Evolutionary conservation across 768 basidiomycete species (phyloP), one percentile per base, ranked within the genome.

Genomic region (Mycena belliarum): DNA sequence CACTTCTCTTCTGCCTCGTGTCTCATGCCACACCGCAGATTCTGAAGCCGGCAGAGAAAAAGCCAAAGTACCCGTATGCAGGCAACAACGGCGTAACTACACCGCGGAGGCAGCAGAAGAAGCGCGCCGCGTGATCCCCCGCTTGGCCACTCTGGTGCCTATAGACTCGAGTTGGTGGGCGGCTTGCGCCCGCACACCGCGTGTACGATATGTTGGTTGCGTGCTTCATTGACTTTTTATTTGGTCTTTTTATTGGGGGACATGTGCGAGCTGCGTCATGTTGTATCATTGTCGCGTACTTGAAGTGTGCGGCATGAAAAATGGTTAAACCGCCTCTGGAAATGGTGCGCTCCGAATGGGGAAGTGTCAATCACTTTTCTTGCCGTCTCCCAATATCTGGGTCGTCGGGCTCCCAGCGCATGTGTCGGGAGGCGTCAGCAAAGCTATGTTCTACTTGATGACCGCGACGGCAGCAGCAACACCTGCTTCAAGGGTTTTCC

Each of bases 1-100:
- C 12, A 6, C 37, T 12, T 55, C 49, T 46, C 20, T n/a, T n/a
- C n/a, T n/a, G n/a, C n/a, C 20, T 16, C n/a, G 4, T 33, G 37
- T 6, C 29, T 45, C 18, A 38, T 9, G 1, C 35, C 25, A 55
- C 6, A 48, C 40, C 41, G 12, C 68, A 97, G 95, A 99, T 99
- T 63, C 80, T 99, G 68, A 99, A 99, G 77, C 96, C 96, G 32
- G 96, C 96, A 20, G 96, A 99, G 81, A 98, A 98, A 85, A 98
- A 97, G 76, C 85, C 91, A 54, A 96, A 95, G 74, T 90, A 93
- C 65, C 89, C 91, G 4, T 92, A 58, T 40, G 44, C 35, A 20
- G 44, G 35, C 6, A 48, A 52, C 32, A 32, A 93, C 64, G 89
- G 89, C 44, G 88, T 86, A 47, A 86, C 89, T 79, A 89, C 58